Conservation (phyloP, 2,329 filamentous ascomycete species). For the Fusarium dimerum region DNA sequence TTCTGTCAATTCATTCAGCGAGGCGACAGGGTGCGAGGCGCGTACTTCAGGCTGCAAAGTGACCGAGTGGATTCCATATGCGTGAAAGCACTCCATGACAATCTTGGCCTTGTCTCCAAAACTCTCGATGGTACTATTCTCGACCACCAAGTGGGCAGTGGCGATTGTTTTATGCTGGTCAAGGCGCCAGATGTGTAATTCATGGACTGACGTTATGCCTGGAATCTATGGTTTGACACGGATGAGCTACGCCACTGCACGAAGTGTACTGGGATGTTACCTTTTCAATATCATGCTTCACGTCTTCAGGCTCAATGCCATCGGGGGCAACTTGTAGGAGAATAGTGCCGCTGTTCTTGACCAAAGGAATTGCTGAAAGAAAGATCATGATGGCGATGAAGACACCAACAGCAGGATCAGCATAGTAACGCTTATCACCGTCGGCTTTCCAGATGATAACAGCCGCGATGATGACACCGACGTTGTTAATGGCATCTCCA, state of each 20-base stretch:
- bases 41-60: constrained; percentile 67
- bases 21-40: constrained; percentile 11
- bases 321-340: constrained; percentile 66
- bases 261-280: constrained; percentile 34
- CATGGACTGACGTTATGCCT: constrained; percentile 67
- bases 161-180: constrained; percentile 71
- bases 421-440: constrained; percentile 64
- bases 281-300: constrained; percentile 69
- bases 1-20: constrained; percentile 6
- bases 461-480: constrained; percentile 72
- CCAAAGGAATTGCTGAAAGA: constrained; percentile 61
- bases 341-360: constrained; percentile 63
- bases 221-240: constrained; percentile 52
- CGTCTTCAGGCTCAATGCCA: constrained; percentile 60
- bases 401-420: constrained; percentile 69
- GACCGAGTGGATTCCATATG: constrained; percentile 70
- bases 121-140: constrained; percentile 53
- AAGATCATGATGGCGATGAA: constrained; percentile 75
- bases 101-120: constrained; percentile 64
- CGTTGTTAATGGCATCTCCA: constrained; percentile 74
- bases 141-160: constrained; percentile 67
- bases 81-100: constrained; percentile 69
- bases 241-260: background rate
- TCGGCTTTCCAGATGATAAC: constrained; percentile 67
- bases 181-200: constrained; percentile 74